phyloP scores from a whole-genome alignment of 2,329 filamentous ascomycete species.

The Claviceps sp. region DNA sequence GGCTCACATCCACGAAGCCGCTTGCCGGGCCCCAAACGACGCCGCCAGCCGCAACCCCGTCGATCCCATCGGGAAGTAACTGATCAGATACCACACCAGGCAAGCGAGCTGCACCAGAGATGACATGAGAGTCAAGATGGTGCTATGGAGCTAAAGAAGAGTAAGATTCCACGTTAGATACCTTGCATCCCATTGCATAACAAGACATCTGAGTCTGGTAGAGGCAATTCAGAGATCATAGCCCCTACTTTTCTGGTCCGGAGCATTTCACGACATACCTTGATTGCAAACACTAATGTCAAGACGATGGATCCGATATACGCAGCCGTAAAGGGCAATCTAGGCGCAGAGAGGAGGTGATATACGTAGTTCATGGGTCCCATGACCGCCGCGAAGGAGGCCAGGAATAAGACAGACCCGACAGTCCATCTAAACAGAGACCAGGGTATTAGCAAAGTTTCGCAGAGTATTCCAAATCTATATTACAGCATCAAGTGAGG shows the following conservation, averaged over 20 bases:
- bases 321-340: constrained; percentile 82
- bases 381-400: constrained; percentile 90
- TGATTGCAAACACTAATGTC: constrained; percentile 84
- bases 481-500: neutral
- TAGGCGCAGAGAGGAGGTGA: constrained; percentile 71
- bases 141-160: constrained; percentile 59
- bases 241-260: neutral
- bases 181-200: neutral
- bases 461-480: neutral
- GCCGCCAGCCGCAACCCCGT: constrained; percentile 77
- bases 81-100: constrained; percentile 85
- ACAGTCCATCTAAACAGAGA: constrained; percentile 61
- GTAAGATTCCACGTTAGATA: constrained; percentile 4
- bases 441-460: constrained; percentile 13
- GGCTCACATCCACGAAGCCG: constrained; percentile 69
- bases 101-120: constrained; percentile 73
- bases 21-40: constrained; percentile 70
- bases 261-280: constrained; percentile 47
- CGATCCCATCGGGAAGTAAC: constrained; percentile 95
- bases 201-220: too few relatives aligned
- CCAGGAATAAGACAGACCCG: constrained; percentile 78
- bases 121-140: constrained; percentile 72
- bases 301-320: constrained; percentile 89
- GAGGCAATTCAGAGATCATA: neutral
- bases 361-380: constrained; percentile 70